Percentiles rank a stretch among this genome's conserved stretches.
phyloP scores from a whole-genome alignment of 2,329 filamentous ascomycete genomes.

The Ascomycota sp. region DNA sequence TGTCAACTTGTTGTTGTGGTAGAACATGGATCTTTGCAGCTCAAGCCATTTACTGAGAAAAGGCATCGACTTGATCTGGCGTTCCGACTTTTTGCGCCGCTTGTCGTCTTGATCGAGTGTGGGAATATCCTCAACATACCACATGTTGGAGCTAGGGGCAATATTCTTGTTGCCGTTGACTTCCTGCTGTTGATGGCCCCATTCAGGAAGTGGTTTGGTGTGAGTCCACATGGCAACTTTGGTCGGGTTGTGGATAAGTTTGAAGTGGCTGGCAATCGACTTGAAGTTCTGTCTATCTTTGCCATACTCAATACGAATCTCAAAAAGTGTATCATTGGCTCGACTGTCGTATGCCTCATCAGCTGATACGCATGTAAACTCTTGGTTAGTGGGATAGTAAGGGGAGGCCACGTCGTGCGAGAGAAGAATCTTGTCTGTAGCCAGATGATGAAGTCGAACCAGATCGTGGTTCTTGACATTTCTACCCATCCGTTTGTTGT shows the following conservation, averaged over 20 bases:
- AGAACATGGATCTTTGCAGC: slow-evolving; percentile 95
- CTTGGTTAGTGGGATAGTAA: slow-evolving; percentile 92
- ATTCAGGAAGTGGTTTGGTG: slow-evolving; percentile 83
- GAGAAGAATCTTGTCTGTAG: slow-evolving; percentile 68
- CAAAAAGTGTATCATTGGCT: slow-evolving; percentile 79
- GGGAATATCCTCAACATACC: slow-evolving; percentile 84
- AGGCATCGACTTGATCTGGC: slow-evolving; percentile 62
- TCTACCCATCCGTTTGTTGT: slow-evolving; percentile 36
- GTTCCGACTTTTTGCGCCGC: slow-evolving; percentile 55
- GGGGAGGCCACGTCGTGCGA: slow-evolving; percentile 96
- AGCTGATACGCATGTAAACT: slow-evolving; percentile 67
- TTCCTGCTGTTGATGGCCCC: slow-evolving; percentile 92
- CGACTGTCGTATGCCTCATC: slow-evolving; percentile 56
- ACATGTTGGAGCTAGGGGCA: slow-evolving; percentile 74
- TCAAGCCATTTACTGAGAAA: slow-evolving; percentile 94
- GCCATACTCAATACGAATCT: slow-evolving; percentile 73
- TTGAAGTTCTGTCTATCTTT: slow-evolving; percentile 72
- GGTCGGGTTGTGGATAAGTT: slow-evolving; percentile 80
- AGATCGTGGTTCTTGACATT: slow-evolving; percentile 67
- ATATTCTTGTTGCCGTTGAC: slow-evolving; percentile 99
- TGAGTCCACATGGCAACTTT: slow-evolving; percentile 99
- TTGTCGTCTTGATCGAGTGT: slow-evolving; percentile 50
- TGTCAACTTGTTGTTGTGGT: slow-evolving; percentile 95
- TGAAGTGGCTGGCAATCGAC: slow-evolving; percentile 82
- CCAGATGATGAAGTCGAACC: slow-evolving; percentile 68